Evolutionary conservation across 2,329 filamentous ascomycete genomes (phyloP).

Genomic region (Talaromyces sp.): DNA sequence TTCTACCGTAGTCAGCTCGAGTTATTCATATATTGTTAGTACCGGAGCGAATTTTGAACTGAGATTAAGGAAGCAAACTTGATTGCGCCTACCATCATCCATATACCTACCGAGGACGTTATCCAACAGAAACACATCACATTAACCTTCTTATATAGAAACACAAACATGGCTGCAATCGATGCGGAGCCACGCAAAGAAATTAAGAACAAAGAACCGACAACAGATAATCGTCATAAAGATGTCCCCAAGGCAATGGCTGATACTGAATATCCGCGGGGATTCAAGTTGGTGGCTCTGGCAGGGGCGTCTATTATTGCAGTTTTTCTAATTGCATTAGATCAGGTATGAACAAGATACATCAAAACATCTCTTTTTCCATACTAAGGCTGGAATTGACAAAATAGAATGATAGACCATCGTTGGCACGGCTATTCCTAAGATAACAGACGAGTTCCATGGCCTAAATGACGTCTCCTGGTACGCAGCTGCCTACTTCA

Average conservation of each 20-base stretch:
- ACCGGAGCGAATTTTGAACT: neutral
- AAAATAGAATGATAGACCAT: neutral
- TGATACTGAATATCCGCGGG: neutral
- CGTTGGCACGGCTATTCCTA: conserved; percentile 12
- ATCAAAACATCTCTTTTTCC: no score
- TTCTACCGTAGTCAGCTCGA: neutral
- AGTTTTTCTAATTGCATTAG: neutral
- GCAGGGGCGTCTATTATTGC: neutral
- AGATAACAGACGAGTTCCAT: conserved; percentile 17
- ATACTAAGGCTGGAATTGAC: neutral
- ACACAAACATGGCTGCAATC: neutral
- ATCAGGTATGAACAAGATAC: neutral
- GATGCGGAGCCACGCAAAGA: neutral
- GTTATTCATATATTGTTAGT: neutral
- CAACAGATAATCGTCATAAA: neutral
- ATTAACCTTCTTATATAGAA: neutral
- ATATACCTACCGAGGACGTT: neutral
- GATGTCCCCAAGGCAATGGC: neutral
- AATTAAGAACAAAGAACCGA: no score
- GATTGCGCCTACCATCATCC: neutral
- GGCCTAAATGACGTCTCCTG: conserved; percentile 9
- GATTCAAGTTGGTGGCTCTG: neutral
- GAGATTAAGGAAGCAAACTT: neutral
- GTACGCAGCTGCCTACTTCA: conserved; percentile 10
- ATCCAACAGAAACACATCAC: neutral